Evolutionary conservation across 192 early-diverging fungal species (phyloP).

Genomic region (Geosiphon pyriformis): DNA sequence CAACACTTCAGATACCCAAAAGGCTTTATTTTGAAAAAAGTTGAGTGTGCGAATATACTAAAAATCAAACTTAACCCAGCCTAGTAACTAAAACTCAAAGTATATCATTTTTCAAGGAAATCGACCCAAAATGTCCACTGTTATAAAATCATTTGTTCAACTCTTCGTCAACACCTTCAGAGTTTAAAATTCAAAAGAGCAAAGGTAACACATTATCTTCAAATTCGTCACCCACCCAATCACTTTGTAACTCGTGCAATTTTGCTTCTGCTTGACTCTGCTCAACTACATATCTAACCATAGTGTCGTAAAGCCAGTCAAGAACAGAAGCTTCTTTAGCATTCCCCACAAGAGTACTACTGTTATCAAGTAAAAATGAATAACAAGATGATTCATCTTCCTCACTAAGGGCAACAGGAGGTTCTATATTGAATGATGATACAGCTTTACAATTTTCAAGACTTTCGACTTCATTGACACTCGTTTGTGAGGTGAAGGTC

Average conservation of each 20-base stretch:
- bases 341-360: conserved; percentile 9
- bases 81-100: too few species aligned
- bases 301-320: conserved; percentile 23
- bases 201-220: conserved; percentile 24
- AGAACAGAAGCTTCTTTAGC: conserved; percentile 21
- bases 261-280: conserved; percentile 21
- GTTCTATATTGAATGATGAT: background rate
- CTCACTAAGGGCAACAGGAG: background rate
- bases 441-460: too few species aligned
- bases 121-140: too few species aligned
- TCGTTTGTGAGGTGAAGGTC: background rate
- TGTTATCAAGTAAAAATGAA: conserved; percentile 3
- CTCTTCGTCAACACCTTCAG: too few species aligned
- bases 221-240: conserved; percentile 24
- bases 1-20: too few species aligned
- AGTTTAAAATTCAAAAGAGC: conserved; percentile 17
- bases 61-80: too few species aligned
- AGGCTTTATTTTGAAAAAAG: too few species aligned
- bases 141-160: too few species aligned
- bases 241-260: conserved; percentile 14
- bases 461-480: background rate
- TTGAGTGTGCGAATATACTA: too few species aligned
- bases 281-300: conserved; percentile 18
- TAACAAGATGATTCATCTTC: background rate
- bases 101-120: too few species aligned